Evolutionary conservation across 495 filamentous ascomycete species (phyloP).

Genomic region (Venustampulla echinocandica): DNA sequence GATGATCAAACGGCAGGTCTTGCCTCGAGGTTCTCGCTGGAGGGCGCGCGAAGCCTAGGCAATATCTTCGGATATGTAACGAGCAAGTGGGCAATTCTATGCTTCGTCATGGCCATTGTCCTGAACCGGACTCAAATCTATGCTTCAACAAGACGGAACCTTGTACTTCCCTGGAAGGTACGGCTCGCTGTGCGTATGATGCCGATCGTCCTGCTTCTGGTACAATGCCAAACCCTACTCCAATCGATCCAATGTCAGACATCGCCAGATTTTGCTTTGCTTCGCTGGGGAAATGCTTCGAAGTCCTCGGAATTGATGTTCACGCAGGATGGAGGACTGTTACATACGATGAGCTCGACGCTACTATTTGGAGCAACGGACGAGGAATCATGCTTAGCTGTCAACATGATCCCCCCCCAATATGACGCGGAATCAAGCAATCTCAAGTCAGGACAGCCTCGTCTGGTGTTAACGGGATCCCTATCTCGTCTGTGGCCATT

Average conservation of each 20-base stretch:
- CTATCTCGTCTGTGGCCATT: constrained; percentile 80
- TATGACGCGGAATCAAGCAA: constrained; percentile 19
- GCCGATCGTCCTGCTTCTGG: constrained; percentile 65
- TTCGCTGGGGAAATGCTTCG: constrained; percentile 64
- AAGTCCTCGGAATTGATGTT: constrained; percentile 66
- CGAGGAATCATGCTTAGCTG: constrained; percentile 58
- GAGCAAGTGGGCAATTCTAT: constrained; percentile 86
- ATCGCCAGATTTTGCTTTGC: constrained; percentile 59
- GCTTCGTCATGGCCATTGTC: constrained; percentile 75
- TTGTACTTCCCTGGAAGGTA: constrained; percentile 60
- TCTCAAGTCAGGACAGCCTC: constrained; percentile 35
- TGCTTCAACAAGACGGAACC: constrained; percentile 71
- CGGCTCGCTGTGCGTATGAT: constrained; percentile 64
- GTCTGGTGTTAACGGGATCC: constrained; percentile 50
- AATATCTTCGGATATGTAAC: constrained; percentile 88
- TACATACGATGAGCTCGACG: constrained; percentile 59
- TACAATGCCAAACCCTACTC: constrained; percentile 59
- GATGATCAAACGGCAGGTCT: constrained; percentile 21
- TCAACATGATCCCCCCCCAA: constrained; percentile 54
- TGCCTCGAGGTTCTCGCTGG: constrained; percentile 40
- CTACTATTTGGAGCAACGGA: constrained; percentile 62
- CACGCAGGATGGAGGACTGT: constrained; percentile 54
- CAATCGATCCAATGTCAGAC: constrained; percentile 91
- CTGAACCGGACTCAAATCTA: constrained; percentile 91
- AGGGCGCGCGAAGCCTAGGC: constrained; percentile 52